Base-by-base conservation (phyloP, 2,329 filamentous ascomycete species). In the Biscogniauxia mediterranea region DNA sequence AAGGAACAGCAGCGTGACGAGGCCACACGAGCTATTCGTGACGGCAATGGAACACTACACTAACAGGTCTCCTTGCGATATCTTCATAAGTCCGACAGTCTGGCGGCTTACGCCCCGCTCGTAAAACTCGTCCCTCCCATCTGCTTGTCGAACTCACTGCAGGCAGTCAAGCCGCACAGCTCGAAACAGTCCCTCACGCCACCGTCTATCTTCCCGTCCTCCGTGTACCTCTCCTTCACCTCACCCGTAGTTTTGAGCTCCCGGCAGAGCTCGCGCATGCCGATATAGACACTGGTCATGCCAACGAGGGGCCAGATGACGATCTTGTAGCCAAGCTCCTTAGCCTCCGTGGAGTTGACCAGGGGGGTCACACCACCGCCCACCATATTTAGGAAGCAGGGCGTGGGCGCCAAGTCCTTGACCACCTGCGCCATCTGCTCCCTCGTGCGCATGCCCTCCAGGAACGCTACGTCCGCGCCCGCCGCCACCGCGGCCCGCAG, bases 391-490 rank as follows among this genome's bases (percentile, higher is more conserved):
- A 75, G 57, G 21, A 74, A 65, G 56, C 69, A 72, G 17, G 71
- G 73, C 53, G 70, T 74, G 5, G 71, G 72, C 20, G 65, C 58
- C 62, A 70, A 52, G 25, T 80, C 78, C 50, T 74, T 65, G 21
- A 78, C 76, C 2, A 77, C 73, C 53, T 70, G 66, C 52, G 70
- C 67, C 42, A 78, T 80, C 63, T 83, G 74, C 42, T 82, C 80
- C 23, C 74, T 72, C 9, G 71, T 76, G 17, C 72, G 76, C 50
- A 85, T 75, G 19, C 82, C 84, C 68, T 86, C 84, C 7, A 85
- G 76, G 64, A 86, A 81, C 1, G 79, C 78, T 1, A 79, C 79
- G 67, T 86, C 83, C 17, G 83, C 83, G 21, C 84, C 83, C 11
- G 78, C 78, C 6, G 75, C 75, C 2, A 79, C 72, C 0, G 83